Base-by-base conservation (phyloP, 2,329 filamentous ascomycete genomes). In the Diaporthe velutina region DNA sequence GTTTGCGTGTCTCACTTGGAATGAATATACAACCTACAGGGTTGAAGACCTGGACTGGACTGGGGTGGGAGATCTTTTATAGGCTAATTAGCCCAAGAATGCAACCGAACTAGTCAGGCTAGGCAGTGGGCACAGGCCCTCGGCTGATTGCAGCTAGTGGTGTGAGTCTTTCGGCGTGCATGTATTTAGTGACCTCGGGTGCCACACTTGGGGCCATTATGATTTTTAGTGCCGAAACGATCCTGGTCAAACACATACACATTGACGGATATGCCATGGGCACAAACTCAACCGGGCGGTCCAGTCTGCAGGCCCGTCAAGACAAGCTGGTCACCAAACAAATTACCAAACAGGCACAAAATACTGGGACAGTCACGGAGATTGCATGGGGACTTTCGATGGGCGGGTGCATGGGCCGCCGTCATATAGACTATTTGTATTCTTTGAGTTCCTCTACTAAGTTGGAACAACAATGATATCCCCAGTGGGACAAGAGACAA, bases 321-420 rank as follows among this genome's bases (percentile, higher is more conserved):
- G n/a, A n/a, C n/a, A n/a, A n/a, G n/a, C n/a, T n/a, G n/a, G 48
- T 52, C 54, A 57, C 28, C 17, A 33, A 33, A 22, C 38, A 30
- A 28, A n/a, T 61, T 38, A 61, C 58, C n/a, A 10, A 17, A 4
- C 17, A 45, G 42, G 7, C 42, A 45, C 17, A 4, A 22, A 28
- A 17, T n/a, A n/a, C n/a, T n/a, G n/a, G n/a, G n/a, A n/a, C n/a
- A 38, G 3, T 61, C 58, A 61, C 38, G 25, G 6, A 61, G 5
- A 64, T 6, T 66, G 60, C 60, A 66, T 35, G 2, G 60, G 60
- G 28, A 66, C 60, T 22, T 30, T 35, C 2, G 12, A 48, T n/a
- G 30, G 25, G 28, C 60, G 60, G 60, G 15, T 66, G 60, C 60
- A 66, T 66, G 19, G 15, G 42, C 60, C 61, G 61, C 22, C 28